Evolutionary conservation across 2,329 filamentous ascomycete species (phyloP).

Genomic region (Colletotrichum sidae): DNA sequence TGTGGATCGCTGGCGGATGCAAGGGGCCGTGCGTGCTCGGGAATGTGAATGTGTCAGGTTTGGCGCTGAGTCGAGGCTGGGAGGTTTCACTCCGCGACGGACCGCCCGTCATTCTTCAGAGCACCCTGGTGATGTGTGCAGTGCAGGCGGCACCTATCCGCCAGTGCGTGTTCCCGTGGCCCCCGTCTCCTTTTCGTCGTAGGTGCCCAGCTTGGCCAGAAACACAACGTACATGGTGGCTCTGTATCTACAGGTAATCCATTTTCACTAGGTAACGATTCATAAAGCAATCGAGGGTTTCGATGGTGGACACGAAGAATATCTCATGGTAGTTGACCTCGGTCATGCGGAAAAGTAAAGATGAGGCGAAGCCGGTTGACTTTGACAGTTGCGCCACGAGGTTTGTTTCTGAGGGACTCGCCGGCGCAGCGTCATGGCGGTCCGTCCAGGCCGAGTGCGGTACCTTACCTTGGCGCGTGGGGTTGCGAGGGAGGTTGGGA

Average conservation of each 20-base stretch:
- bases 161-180: conserved; percentile 1
- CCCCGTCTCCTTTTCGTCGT: conserved; percentile 12
- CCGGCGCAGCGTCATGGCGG: conserved; percentile 21
- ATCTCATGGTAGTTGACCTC: no score
- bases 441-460: conserved; percentile 19
- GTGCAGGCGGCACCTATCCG: conserved; percentile 20
- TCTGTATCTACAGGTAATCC: no score
- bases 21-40: conserved; percentile 22
- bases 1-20: conserved; percentile 7
- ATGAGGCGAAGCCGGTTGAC: conserved; percentile 1
- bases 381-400: background rate
- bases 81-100: conserved; percentile 25
- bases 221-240: conserved; percentile 18
- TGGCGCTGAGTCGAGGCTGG: conserved; percentile 13
- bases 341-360: conserved; percentile 1
- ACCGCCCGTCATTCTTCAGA: conserved; percentile 9
- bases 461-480: background rate
- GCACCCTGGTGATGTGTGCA: conserved; percentile 19
- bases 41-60: conserved; percentile 24
- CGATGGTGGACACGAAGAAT: background rate
- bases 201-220: conserved; percentile 17
- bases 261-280: no score
- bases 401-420: background rate
- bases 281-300: no score
- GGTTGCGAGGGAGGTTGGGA: conserved; percentile 15